Base-by-base conservation (phyloP, 2,329 filamentous ascomycete genomes). In the Hymenoscyphus repandus region DNA sequence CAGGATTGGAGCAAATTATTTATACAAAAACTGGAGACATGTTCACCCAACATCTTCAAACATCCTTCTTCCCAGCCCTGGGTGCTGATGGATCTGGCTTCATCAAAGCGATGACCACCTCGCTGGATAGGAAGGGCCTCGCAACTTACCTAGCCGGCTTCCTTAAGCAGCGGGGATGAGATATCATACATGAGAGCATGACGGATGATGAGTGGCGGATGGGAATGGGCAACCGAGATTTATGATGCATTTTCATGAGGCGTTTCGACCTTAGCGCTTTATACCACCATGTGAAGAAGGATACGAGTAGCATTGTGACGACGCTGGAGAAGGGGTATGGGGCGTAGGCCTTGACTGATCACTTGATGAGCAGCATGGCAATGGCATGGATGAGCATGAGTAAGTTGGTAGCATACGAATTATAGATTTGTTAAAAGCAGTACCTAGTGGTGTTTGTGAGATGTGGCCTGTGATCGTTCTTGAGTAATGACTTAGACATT, bases 21-120 rank as follows among this genome's bases (percentile, higher is more conserved):
- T 92, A 96, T 66, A 78, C 81, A 59, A 97, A 97, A 73, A 92
- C 89, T 11, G 93, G 93, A 22, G 80, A 87, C 46, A 77, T 82
- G 50, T 97, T 96, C 66, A 77, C 92, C 20, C 77, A 80, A 53
- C 79, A 87, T 62, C 69, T 92, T 42, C 81, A 82, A 58, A 72
- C 74, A 13, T 73, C 74, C 1, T 77, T 90, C 51, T 80, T 91
- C 58, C 76, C 81, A 0, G 76, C 73, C 41, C 73, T 90, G 58
- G 85, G 85, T 0, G 76, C 85, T 20, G 77, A 82, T 49, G 81
- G 79, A 7, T 72, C 72, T 18, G 79, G 80, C 49, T 85, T 83
- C 60, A 65, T 86, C 55, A 72, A 75, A 54, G 73, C 72, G 37
- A 70, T 86, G 69, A 82, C 78, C 1, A 80, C 77, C 17, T 75